A percentile compares a stretch with the other conserved stretches of the same genome.
Evolutionary conservation across 495 filamentous ascomycete species (phyloP).

Genomic region (Penicillium paxilli): DNA sequence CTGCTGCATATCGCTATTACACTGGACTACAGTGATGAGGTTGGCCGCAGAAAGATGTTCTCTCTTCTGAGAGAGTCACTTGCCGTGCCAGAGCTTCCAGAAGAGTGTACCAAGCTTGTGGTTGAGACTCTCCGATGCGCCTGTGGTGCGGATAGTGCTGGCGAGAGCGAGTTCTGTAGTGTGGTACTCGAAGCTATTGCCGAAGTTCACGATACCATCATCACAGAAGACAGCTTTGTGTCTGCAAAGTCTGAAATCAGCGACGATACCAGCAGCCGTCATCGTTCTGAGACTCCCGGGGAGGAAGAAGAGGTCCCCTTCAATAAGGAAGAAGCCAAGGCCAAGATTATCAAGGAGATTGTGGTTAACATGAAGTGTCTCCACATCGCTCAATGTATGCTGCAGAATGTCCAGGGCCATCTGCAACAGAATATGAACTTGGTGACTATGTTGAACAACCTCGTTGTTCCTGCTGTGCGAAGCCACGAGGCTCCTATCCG

Average conservation of each 20-base stretch:
- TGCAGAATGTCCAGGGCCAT: slow-evolving; percentile 82
- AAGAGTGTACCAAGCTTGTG: slow-evolving; percentile 86
- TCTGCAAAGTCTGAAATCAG: slow-evolving; percentile 84
- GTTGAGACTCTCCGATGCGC: slow-evolving; percentile 79
- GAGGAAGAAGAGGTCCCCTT: slow-evolving; percentile 46
- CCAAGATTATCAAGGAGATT: slow-evolving; percentile 83
- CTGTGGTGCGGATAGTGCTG: slow-evolving; percentile 73
- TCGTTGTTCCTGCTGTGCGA: slow-evolving; percentile 91
- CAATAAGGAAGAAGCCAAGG: slow-evolving; percentile 72
- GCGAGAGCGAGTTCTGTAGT: slow-evolving; percentile 90
- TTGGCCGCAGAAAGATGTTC: slow-evolving; percentile 94
- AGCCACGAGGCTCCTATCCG: slow-evolving; percentile 91
- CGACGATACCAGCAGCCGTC: slow-evolving; percentile 51
- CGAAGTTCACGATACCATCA: slow-evolving; percentile 91
- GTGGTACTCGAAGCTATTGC: slow-evolving; percentile 91
- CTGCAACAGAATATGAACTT: slow-evolving; percentile 85
- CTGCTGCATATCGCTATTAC: slow-evolving; percentile 88
- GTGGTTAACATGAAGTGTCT: slow-evolving; percentile 98
- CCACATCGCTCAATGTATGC: slow-evolving; percentile 96
- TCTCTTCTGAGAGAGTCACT: slow-evolving; percentile 80
- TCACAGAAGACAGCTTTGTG: slow-evolving; percentile 82
- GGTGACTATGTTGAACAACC: slow-evolving; percentile 92
- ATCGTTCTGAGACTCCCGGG: slow-evolving; percentile 45
- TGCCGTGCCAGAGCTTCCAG: slow-evolving; percentile 82
- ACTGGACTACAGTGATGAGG: slow-evolving; percentile 92